phyloP scores from a whole-genome alignment of 345 rosid species.

The Aethionema arabicum region DNA sequence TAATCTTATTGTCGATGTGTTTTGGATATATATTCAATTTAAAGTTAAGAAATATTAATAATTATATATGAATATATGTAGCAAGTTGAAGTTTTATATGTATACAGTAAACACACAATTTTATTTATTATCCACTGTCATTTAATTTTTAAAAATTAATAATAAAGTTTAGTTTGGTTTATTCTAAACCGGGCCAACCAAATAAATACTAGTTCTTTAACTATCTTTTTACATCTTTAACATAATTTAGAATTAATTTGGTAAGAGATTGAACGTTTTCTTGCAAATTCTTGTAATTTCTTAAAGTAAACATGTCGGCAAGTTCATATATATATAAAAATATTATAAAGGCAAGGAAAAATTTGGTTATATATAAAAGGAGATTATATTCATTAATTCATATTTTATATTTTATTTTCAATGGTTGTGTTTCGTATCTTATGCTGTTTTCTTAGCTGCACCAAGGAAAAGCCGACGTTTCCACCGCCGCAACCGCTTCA shows the following conservation, averaged over 20 bases:
- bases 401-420: not conserved
- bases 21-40: too few species aligned
- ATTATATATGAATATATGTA: too few species aligned
- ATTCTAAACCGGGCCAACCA: too few species aligned
- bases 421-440: slow-evolving; percentile 25
- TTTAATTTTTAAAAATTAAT: too few species aligned
- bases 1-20: too few species aligned
- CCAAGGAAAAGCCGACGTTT: slow-evolving; percentile 22
- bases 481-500: slow-evolving; percentile 10
- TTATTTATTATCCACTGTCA: too few species aligned
- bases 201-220: not conserved
- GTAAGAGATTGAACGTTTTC: not conserved
- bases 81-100: too few species aligned
- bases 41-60: too few species aligned
- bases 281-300: slow-evolving; percentile 12
- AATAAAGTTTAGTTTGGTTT: too few species aligned
- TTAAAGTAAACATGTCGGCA: slow-evolving; percentile 10
- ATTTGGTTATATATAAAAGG: not conserved
- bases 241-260: not conserved
- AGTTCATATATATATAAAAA: slow-evolving; percentile 9
- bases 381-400: not conserved
- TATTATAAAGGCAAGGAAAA: slow-evolving; percentile 11
- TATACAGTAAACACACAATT: too few species aligned
- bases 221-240: too few species aligned
- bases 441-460: slow-evolving; percentile 28